Conservation (phyloP, 2,329 filamentous ascomycete genomes). For the Onygenales sp. region DNA sequence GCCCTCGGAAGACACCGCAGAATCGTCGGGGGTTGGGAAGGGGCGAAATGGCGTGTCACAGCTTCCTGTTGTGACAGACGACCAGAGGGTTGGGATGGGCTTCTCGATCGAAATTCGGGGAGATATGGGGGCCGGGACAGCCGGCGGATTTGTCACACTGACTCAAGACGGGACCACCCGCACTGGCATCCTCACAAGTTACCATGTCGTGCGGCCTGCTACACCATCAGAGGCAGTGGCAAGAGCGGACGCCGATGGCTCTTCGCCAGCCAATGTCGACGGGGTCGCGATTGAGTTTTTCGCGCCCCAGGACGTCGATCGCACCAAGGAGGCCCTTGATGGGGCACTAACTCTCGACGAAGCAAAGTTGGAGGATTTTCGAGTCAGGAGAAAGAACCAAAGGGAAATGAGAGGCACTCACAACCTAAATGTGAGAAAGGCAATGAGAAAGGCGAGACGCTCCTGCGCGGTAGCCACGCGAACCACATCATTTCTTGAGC, state of each 20-base stretch:
- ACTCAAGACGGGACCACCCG: neutral
- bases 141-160: constrained; percentile 11
- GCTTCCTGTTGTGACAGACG: neutral
- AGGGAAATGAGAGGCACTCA: no score
- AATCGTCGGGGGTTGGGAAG: neutral
- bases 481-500: neutral
- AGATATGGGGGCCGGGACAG: constrained; percentile 7
- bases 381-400: no score
- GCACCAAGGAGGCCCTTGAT: neutral
- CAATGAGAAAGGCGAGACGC: no score
- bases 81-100: constrained; percentile 4
- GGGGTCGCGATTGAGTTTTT: neutral
- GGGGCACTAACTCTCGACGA: neutral
- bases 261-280: no score
- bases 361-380: no score
- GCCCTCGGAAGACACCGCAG: no score
- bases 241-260: no score
- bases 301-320: neutral
- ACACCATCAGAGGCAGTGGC: no score
- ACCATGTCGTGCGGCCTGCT: constrained; percentile 3
- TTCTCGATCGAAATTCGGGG: constrained; percentile 6
- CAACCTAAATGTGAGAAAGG: no score
- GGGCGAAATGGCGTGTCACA: neutral
- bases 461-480: neutral
- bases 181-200: constrained; percentile 8